Evolutionary conservation across 257 asterid genomes (phyloP), one percentile per base, ranked within the genome.

Genomic region (Thymus quinquecostatus): DNA sequence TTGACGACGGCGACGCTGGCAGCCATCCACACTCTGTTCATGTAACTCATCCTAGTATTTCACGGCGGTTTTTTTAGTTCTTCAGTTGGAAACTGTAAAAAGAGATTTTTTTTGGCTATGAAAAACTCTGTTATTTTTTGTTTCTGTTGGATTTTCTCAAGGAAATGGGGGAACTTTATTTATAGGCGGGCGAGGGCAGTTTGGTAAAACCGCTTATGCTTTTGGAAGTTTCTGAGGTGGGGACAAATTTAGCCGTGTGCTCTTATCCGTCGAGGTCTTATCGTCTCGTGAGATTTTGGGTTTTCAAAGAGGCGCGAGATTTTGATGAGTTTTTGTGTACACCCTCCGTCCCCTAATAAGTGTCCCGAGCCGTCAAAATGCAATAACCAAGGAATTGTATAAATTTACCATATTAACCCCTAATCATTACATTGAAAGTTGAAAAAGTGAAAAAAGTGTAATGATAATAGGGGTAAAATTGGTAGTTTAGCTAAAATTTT

Each of bases 21-120:
- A 1, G 97, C 98, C 75, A 83, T 77, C 98, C 98, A 89, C 3
- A 81, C 81, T 4, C 88, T 82, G 84, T 72, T 85, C 28, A 88
- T 27, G 79, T 78, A 81, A 75, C 81, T 89, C 85, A 81, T 77
- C 4, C 21, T 21, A 21, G 21, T 21, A 21, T 36, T 62, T 36
- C 0, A 1, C 10, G 1, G 5, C 9, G 3, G 2, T 11, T 56
- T 12, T 60, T 21, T 69, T 32, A 8, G 7, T 62, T 10, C 10
- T 60, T 14, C n/a, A 33, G 60, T 50, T 8, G 10, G 36, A 0
- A 1, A 30, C 60, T 66, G 48, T 12, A 32, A 1, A 1, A 10
- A 1, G 1, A 33, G 21, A 11, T n/a, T 32, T 53, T 33, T 6
- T 1, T 8, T 28, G 7, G 48, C 43, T 7, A 10, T 21, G 50